These are phyloP conservation scores for Sordariomycetes sp. DNA, from an alignment of 2,329 filamentous ascomycete genomes.

Conservation along the genomic window DNA sequence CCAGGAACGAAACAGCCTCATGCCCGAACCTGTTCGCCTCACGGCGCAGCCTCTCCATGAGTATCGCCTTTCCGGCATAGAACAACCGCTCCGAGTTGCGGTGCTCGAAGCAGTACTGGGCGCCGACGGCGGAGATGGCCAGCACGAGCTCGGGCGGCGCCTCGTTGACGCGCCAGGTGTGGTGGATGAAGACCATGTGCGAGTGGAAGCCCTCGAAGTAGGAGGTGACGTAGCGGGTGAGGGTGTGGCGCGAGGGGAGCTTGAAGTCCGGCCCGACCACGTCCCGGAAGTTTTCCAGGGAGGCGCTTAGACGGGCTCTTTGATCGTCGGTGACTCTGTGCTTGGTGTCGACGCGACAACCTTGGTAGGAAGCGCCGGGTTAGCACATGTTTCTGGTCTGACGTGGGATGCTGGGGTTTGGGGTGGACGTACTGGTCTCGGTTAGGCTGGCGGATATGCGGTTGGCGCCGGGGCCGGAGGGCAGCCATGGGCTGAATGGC, in stretches of 20 bases:
- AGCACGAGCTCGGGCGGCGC: slow-evolving; percentile 20
- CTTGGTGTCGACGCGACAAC: neutral
- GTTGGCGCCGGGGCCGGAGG: slow-evolving; percentile 20
- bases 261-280: slow-evolving; percentile 18
- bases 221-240: slow-evolving; percentile 22
- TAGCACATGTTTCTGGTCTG: neutral
- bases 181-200: slow-evolving; percentile 26
- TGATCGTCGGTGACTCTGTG: slow-evolving; percentile 21
- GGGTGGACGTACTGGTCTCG: slow-evolving; percentile 10
- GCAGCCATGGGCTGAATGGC: slow-evolving; percentile 25
- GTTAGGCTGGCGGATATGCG: slow-evolving; percentile 11
- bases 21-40: slow-evolving; percentile 13
- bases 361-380: neutral
- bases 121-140: slow-evolving; percentile 20
- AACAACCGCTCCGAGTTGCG: slow-evolving; percentile 22
- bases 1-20: slow-evolving; percentile 14
- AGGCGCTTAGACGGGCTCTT: slow-evolving; percentile 12
- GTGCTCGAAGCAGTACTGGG: slow-evolving; percentile 26
- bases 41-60: slow-evolving; percentile 17
- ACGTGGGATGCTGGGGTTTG: neutral
- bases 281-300: slow-evolving; percentile 16
- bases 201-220: slow-evolving; percentile 25
- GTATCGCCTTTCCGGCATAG: slow-evolving; percentile 17
- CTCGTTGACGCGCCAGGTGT: slow-evolving; percentile 19
- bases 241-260: slow-evolving; percentile 22